Base-by-base conservation (phyloP, 1,284 basidiomycete species). In the Sanghuangporus baumii region DNA sequence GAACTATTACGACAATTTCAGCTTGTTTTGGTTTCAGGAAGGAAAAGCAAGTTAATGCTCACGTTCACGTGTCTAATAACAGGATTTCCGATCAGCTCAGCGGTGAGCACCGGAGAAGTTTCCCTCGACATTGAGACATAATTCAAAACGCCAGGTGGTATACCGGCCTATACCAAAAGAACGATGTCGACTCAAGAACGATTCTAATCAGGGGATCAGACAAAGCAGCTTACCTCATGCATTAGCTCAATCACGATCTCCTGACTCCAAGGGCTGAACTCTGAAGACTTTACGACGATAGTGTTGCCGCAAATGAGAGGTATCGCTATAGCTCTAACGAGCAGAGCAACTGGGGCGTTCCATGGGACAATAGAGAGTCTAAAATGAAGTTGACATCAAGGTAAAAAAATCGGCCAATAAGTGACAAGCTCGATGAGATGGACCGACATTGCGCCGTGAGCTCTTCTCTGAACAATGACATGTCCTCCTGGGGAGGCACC, bases 271-370 rank as follows among this genome's bases (percentile, higher is more conserved):
- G 87, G 86, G 51, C 78, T 80, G 59, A 74, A 72, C 67, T 88
- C 86, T 0, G 84, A 85, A 7, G 81, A 79, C 68, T 86, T 86
- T 43, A 88, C 68, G 0, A 90, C 78, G 2, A 85, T 81, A 0
- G 85, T 85, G 71, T 88, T 88, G 2, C 86, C 87, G 37, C 83
- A 84, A 3, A 87, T 74, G 23, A 88, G 74, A 0, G 86, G 83
- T 9, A 81, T 74, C 3, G 78, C 74, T 43, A 84, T 73, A 0
- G 84, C 81, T 12, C 85, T 75, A 3, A 84, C 65, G 0, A 78
- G 69, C n/a, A 86, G 72, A 0, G 69, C 67, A 9, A 79, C 68
- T 0, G 83, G 79, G 4, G 77, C 78, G 66, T 85, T 84, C 75
- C 76, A 78, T 3, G 71, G 72, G 8, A 69, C 68, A 9, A 68